A percentile compares a stretch with the other conserved stretches of the same genome.
phyloP scores from a whole-genome alignment of 2,329 filamentous ascomycete species.

The Paecilomyces formosus region DNA sequence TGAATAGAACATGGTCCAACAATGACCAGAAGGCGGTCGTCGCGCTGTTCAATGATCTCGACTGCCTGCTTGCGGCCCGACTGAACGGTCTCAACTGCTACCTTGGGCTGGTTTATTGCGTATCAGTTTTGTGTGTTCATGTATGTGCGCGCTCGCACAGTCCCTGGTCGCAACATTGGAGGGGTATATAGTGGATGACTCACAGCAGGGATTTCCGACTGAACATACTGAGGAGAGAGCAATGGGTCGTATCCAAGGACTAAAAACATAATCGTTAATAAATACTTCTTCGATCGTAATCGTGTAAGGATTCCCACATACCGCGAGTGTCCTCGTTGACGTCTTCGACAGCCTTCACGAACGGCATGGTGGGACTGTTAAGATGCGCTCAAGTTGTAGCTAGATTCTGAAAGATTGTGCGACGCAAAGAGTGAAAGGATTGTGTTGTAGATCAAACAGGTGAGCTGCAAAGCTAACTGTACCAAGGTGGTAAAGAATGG shows the following conservation, averaged over 20 bases:
- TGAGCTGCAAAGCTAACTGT: neutral
- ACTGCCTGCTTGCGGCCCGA: slow-evolving; percentile 49
- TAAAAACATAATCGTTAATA: slow-evolving; percentile 29
- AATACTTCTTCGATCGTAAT: neutral
- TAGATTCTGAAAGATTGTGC: neutral
- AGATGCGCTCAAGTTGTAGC: neutral
- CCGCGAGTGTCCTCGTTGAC: slow-evolving; percentile 40
- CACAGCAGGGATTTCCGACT: slow-evolving; percentile 69
- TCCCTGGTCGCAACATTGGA: slow-evolving; percentile 62
- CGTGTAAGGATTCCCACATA: slow-evolving; percentile 15
- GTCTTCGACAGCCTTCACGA: slow-evolving; percentile 29
- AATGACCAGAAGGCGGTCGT: slow-evolving; percentile 86
- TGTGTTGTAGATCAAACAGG: too few species aligned
- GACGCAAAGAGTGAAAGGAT: neutral
- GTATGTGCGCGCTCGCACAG: slow-evolving; percentile 49
- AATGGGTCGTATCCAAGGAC: slow-evolving; percentile 91
- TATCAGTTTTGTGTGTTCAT: slow-evolving; percentile 10
- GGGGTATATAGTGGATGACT: slow-evolving; percentile 50
- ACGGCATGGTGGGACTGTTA: slow-evolving; percentile 27
- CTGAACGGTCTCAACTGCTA: slow-evolving; percentile 36
- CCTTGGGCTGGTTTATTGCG: slow-evolving; percentile 22
- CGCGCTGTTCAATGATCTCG: slow-evolving; percentile 64
- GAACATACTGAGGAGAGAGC: slow-evolving; percentile 79
- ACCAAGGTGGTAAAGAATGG: neutral
- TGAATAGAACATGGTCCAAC: slow-evolving; percentile 96